Evolutionary conservation across 306 rosid genomes (phyloP).

Genomic region (Vigna angularis): DNA sequence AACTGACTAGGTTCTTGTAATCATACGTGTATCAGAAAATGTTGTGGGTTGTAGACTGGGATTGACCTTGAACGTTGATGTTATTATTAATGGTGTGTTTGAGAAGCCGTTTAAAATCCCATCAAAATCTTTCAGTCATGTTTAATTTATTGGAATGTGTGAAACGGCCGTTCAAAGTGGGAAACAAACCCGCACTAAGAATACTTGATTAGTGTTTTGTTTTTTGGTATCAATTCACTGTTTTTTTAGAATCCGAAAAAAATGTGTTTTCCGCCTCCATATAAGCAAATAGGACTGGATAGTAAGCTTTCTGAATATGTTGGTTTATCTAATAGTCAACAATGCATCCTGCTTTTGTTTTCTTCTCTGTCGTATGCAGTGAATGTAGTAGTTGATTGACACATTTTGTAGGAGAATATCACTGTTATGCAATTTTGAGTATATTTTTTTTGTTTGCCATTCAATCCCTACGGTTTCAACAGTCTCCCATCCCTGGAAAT

Average conservation of each 20-base stretch:
- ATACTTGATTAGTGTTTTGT: constrained; percentile 2
- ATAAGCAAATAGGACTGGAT: constrained; percentile 4
- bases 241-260: not conserved
- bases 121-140: too few species aligned
- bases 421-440: not conserved
- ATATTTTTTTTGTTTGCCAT: constrained; percentile 23
- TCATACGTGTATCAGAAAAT: not conserved
- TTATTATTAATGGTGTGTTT: not conserved
- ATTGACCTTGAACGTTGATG: constrained; percentile 4
- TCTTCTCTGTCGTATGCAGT: not conserved
- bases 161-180: too few species aligned
- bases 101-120: too few species aligned
- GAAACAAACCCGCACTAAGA: not conserved
- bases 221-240: constrained; percentile 6
- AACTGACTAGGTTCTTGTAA: not conserved
- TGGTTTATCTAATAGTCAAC: constrained; percentile 24
- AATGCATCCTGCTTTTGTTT: constrained; percentile 8
- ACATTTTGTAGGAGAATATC: constrained; percentile 18
- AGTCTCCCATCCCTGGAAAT: constrained; percentile 6
- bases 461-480: constrained; percentile 18
- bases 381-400: constrained; percentile 1
- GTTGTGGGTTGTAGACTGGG: not conserved
- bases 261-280: not conserved
- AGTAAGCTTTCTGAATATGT: constrained; percentile 1
- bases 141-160: too few species aligned